phyloP scores from a whole-genome alignment of 2,329 filamentous ascomycete species.

The Trichoderma sp. region DNA sequence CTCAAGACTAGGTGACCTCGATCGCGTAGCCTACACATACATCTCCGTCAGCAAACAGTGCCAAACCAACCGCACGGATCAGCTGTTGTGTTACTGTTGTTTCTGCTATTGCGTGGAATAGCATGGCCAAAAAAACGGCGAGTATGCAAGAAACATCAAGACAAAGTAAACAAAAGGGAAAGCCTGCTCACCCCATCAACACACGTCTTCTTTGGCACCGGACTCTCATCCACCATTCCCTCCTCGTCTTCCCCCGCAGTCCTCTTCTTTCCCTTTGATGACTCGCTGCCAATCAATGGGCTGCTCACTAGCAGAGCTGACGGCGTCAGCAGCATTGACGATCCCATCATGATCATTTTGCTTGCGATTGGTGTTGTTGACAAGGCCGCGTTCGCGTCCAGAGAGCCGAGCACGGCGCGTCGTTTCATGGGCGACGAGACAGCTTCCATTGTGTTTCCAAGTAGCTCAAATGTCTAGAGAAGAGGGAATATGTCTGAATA shows the following conservation, averaged over 20 bases:
- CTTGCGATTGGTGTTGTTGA: not conserved
- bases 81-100: not conserved
- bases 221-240: conserved; percentile 29
- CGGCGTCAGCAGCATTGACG: not conserved
- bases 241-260: conserved; percentile 33
- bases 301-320: conserved; percentile 24
- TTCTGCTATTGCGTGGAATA: not conserved
- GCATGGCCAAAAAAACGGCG: not conserved
- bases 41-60: not conserved
- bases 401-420: conserved; percentile 51
- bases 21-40: conserved; percentile 21
- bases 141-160: not conserved
- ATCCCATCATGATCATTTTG: not conserved
- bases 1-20: conserved; percentile 42
- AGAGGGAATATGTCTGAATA: not conserved
- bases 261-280: conserved; percentile 32
- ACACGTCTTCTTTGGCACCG: conserved; percentile 38
- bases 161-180: not conserved
- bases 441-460: conserved; percentile 10
- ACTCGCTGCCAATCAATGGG: conserved; percentile 25
- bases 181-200: conserved; percentile 34
- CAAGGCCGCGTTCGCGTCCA: conserved; percentile 46
- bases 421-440: conserved; percentile 44
- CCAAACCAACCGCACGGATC: not conserved
- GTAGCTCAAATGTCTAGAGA: not conserved